phyloP scores from a whole-genome alignment of 352 stramenopile species.

The Chrysophaeum taylorii region DNA sequence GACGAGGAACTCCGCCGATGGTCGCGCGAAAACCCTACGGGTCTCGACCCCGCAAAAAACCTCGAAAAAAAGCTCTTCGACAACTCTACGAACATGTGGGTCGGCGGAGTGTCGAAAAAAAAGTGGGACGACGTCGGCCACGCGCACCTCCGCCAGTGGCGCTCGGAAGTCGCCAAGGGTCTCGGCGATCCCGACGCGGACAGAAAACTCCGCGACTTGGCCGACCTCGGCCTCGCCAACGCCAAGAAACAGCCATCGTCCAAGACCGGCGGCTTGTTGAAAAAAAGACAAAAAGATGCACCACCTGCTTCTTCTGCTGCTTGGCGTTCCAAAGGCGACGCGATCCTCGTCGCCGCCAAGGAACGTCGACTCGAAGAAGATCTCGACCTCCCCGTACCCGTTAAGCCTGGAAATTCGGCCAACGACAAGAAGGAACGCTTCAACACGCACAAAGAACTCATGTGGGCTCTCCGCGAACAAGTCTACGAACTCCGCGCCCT shows the following conservation, averaged over 20 bases:
- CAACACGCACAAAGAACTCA: constrained; percentile 27
- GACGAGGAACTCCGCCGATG: constrained; percentile 1
- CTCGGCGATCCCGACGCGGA: too few species aligned
- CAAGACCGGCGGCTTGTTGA: too few species aligned
- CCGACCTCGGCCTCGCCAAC: too few species aligned
- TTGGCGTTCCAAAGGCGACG: too few species aligned
- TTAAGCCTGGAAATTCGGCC: not conserved
- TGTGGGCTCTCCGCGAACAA: constrained; percentile 25
- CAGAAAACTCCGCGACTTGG: too few species aligned
- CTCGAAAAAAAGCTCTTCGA: not conserved
- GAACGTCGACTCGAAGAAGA: constrained; percentile 14
- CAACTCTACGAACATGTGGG: not conserved
- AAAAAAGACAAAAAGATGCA: too few species aligned
- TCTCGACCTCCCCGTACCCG: not conserved
- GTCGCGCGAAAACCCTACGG: too few species aligned
- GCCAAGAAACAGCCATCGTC: too few species aligned
- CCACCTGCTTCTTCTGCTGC: too few species aligned
- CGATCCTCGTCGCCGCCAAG: not conserved
- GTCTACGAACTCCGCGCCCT: constrained; percentile 24
- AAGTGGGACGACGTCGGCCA: not conserved
- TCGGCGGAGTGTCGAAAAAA: not conserved
- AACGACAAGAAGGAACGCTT: not conserved
- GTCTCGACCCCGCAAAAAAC: too few species aligned
- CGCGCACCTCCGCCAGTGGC: too few species aligned
- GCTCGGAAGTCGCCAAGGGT: too few species aligned